Evolutionary conservation across 805 yeast species (phyloP).

Genomic region (Starmerella vaccinii): DNA sequence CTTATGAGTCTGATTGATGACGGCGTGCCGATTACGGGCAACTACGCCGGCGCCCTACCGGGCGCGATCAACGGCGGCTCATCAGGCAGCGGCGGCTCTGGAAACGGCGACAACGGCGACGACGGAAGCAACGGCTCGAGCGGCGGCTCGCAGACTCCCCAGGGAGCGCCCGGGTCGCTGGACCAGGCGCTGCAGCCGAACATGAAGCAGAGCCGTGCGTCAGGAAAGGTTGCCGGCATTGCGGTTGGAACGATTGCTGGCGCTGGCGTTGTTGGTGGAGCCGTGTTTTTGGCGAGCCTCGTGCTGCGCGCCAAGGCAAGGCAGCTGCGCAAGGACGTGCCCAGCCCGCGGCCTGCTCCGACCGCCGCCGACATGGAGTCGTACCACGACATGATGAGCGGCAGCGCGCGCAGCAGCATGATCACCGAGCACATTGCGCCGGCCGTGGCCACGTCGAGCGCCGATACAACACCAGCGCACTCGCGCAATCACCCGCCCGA

Average conservation of each 20-base stretch:
- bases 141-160: slow-evolving; percentile 26
- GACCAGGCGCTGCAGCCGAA: slow-evolving; percentile 29
- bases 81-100: slow-evolving; percentile 5
- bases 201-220: slow-evolving; percentile 28
- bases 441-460: background rate
- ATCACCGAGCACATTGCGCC: background rate
- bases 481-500: slow-evolving; percentile 19
- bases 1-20: slow-evolving; percentile 66
- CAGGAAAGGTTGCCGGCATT: slow-evolving; percentile 55
- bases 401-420: slow-evolving; percentile 13
- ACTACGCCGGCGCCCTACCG: slow-evolving; percentile 3
- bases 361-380: slow-evolving; percentile 23
- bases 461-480: background rate
- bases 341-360: slow-evolving; percentile 12
- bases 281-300: slow-evolving; percentile 35
- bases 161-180: slow-evolving; percentile 29
- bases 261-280: slow-evolving; percentile 51
- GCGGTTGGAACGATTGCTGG: slow-evolving; percentile 79
- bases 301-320: slow-evolving; percentile 28
- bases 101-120: slow-evolving; percentile 17
- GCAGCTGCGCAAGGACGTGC: slow-evolving; percentile 35
- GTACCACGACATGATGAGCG: slow-evolving; percentile 20
- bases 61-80: background rate
- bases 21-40: slow-evolving; percentile 40
- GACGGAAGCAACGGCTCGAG: slow-evolving; percentile 10